Conservation (phyloP, 345 rosid genomes). For the Moricandia moricandioides region DNA sequence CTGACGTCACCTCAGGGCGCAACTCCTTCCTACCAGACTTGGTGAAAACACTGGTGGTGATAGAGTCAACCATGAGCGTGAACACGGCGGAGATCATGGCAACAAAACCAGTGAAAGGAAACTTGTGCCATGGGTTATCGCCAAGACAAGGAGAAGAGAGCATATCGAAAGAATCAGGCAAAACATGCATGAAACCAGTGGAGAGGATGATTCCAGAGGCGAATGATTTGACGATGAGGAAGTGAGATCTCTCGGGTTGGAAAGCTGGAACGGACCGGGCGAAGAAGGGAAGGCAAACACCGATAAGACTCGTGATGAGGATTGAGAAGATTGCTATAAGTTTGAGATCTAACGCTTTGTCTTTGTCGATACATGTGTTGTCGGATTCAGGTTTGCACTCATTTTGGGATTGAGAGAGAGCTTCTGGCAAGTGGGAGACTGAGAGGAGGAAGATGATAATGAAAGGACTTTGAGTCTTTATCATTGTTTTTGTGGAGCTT, state of each 20-base stretch:
- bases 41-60: slow-evolving; percentile 45
- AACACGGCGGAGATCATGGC: slow-evolving; percentile 49
- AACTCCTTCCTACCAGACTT: neutral
- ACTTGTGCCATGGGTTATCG: slow-evolving; percentile 47
- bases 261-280: slow-evolving; percentile 42
- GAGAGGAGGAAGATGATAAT: slow-evolving; percentile 18
- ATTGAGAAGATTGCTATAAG: slow-evolving; percentile 45
- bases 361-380: slow-evolving; percentile 38
- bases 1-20: neutral
- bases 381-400: slow-evolving; percentile 19
- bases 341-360: slow-evolving; percentile 37
- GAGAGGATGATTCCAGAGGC: slow-evolving; percentile 57
- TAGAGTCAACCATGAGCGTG: slow-evolving; percentile 50
- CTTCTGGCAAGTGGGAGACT: slow-evolving; percentile 21
- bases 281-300: slow-evolving; percentile 50
- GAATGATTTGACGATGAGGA: slow-evolving; percentile 52
- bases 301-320: slow-evolving; percentile 47
- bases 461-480: neutral
- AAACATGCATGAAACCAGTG: slow-evolving; percentile 52
- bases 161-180: slow-evolving; percentile 52
- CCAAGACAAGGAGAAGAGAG: slow-evolving; percentile 46
- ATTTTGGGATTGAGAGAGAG: slow-evolving; percentile 19
- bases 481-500: neutral
- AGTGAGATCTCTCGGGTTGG: slow-evolving; percentile 41
- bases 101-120: slow-evolving; percentile 49